phyloP scores from a whole-genome alignment of 2,329 filamentous ascomycete species.

The Pseudogymnoascus sp. region DNA sequence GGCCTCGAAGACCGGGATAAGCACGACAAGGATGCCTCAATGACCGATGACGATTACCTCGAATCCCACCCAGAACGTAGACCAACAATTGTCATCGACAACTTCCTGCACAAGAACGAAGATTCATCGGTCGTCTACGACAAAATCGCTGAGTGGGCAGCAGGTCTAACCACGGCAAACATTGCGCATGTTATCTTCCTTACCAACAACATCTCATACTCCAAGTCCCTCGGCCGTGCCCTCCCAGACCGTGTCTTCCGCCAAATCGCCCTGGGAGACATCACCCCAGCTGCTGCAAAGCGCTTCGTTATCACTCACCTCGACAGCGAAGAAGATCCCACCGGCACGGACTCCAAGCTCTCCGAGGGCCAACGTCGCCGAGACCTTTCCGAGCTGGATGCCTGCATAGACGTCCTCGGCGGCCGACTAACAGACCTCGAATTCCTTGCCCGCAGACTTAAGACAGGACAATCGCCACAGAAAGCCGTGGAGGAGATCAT shows the following conservation, averaged over 20 bases:
- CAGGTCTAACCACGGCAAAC: constrained; percentile 76
- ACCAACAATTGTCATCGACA: constrained; percentile 83
- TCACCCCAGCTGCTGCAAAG: constrained; percentile 79
- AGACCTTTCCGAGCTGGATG: constrained; percentile 68
- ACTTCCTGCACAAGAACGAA: constrained; percentile 76
- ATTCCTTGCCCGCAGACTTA: constrained; percentile 83
- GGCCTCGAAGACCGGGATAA: constrained; percentile 65
- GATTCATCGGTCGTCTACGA: constrained; percentile 63
- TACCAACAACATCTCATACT: constrained; percentile 81
- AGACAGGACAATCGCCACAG: constrained; percentile 74
- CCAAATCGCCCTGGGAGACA: constrained; percentile 78
- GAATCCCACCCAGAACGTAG: constrained; percentile 81
- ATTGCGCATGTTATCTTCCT: constrained; percentile 92
- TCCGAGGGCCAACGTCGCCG: constrained; percentile 26
- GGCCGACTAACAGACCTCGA: constrained; percentile 94
- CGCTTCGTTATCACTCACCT: constrained; percentile 84
- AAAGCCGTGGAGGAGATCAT: constrained; percentile 84
- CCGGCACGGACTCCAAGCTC: constrained; percentile 26
- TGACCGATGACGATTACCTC: constrained; percentile 80
- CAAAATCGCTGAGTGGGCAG: constrained; percentile 84
- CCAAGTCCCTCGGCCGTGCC: constrained; percentile 78
- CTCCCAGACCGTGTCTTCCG: constrained; percentile 88
- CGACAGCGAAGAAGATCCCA: constrained; percentile 38
- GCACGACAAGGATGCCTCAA: constrained; percentile 62
- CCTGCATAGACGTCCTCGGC: constrained; percentile 74